These are phyloP conservation scores for Tricladium varicosporioides DNA, from an alignment of 2,329 filamentous ascomycete genomes.

Conservation along the genomic window DNA sequence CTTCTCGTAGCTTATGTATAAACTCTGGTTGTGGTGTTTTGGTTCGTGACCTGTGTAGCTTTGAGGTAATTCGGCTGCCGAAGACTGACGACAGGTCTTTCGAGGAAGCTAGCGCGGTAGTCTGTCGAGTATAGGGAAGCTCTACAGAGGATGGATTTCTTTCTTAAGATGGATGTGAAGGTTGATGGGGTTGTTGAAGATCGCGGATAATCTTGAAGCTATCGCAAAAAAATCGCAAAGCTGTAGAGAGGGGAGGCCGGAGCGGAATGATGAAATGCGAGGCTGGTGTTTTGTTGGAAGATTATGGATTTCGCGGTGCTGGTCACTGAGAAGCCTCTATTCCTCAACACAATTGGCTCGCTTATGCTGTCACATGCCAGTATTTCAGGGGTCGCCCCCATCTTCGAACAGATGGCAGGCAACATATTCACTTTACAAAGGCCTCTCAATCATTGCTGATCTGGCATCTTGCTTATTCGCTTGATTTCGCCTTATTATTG, in stretches of 20 bases:
- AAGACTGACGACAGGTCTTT: not conserved
- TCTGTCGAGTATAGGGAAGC: not conserved
- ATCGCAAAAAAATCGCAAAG: conserved; percentile 9
- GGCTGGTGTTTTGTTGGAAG: conserved; percentile 20
- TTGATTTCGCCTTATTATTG: not conserved
- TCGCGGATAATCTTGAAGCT: conserved; percentile 14
- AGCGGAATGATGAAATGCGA: conserved; percentile 26
- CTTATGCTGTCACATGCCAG: conserved; percentile 21
- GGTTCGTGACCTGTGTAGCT: not conserved
- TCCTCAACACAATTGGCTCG: conserved; percentile 16
- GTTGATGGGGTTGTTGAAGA: not conserved
- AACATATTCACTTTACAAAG: not conserved
- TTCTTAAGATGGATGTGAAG: not conserved
- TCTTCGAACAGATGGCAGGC: not conserved
- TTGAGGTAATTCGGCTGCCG: conserved; percentile 6
- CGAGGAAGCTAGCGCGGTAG: not conserved
- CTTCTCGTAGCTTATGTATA: not conserved
- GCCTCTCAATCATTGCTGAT: not conserved
- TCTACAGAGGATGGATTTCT: not conserved
- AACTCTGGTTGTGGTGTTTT: not conserved
- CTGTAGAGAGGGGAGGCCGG: conserved; percentile 14
- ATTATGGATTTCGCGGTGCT: not conserved
- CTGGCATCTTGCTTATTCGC: not conserved
- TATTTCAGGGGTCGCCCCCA: not conserved
- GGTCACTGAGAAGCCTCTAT: too few species aligned